Percentiles rank a stretch among this genome's conserved stretches.
phyloP scores from a whole-genome alignment of 768 basidiomycete genomes.

The Crucibulum laeve region DNA sequence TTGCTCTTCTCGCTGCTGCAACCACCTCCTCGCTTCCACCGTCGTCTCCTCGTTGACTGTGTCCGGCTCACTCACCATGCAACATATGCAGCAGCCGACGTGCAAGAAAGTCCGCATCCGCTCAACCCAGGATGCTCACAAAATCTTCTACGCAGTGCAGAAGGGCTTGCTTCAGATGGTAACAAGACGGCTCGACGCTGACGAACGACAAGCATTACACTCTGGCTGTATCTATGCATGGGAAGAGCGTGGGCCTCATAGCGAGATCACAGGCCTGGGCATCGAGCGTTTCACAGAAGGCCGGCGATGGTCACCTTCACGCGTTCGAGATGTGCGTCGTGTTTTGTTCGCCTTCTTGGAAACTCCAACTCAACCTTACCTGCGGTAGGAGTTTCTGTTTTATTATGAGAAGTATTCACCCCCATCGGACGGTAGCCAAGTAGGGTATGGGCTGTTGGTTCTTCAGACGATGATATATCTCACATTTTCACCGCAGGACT shows the following conservation, averaged over 20 bases:
- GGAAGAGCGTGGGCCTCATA: constrained; percentile 74
- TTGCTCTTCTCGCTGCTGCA: constrained; percentile 8
- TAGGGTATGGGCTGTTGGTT: constrained; percentile 34
- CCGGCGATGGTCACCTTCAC: constrained; percentile 76
- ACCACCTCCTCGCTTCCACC: not conserved
- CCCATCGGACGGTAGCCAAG: constrained; percentile 37
- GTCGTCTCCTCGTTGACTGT: constrained; percentile 1
- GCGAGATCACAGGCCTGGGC: constrained; percentile 72
- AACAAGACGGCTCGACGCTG: constrained; percentile 71
- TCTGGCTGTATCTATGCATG: constrained; percentile 59
- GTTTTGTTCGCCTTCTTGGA: constrained; percentile 3
- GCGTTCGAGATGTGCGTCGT: constrained; percentile 69
- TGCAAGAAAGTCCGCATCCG: constrained; percentile 71
- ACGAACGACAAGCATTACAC: constrained; percentile 59
- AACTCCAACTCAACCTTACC: constrained; percentile 4
- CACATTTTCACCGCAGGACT: constrained; percentile 12
- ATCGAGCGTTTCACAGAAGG: constrained; percentile 88
- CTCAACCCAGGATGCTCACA: constrained; percentile 74
- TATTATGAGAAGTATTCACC: constrained; percentile 74
- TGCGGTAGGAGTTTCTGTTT: constrained; percentile 71
- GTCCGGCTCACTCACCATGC: constrained; percentile 9
- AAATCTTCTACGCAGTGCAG: constrained; percentile 72
- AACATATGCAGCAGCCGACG: constrained; percentile 67
- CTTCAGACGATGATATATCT: no score
- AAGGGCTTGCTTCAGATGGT: constrained; percentile 65